Percentiles rank a stretch among this genome's conserved stretches.
Evolutionary conservation across 1,284 basidiomycete species (phyloP).

Genomic region (Naganishia albida): DNA sequence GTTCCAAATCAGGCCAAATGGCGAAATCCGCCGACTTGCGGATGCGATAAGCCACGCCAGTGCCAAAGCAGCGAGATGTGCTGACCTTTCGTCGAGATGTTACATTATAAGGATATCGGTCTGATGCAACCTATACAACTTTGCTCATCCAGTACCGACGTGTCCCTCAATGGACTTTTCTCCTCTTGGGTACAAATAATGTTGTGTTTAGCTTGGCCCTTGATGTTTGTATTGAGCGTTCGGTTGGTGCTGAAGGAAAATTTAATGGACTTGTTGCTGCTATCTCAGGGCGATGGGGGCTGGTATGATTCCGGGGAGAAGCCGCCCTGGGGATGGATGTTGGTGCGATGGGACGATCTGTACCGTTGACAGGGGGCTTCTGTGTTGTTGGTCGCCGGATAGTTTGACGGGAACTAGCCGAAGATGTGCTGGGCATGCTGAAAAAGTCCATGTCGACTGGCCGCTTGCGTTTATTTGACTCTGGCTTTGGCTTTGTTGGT

Average conservation of each 20-base stretch:
- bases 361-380: neutral
- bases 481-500: neutral
- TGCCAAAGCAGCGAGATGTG: no score
- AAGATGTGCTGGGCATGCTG: conserved; percentile 10
- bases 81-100: no score
- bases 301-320: neutral
- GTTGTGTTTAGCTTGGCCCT: neutral
- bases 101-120: no score
- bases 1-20: no score
- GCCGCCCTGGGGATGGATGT: no score
- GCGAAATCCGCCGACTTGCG: no score
- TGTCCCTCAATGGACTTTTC: conserved; percentile 10
- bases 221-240: neutral
- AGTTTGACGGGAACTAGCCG: conserved; percentile 1
- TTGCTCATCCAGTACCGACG: no score
- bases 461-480: neutral
- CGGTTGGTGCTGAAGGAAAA: neutral
- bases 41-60: no score
- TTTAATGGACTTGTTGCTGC: neutral
- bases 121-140: no score
- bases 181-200: conserved; percentile 19
- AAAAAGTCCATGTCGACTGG: conserved; percentile 27
- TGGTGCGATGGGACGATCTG: neutral
- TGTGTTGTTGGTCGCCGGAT: neutral
- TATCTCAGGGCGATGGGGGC: neutral